Evolutionary conservation across 208 protist genomes (phyloP).

Genomic region (Zelonia costaricensis): DNA sequence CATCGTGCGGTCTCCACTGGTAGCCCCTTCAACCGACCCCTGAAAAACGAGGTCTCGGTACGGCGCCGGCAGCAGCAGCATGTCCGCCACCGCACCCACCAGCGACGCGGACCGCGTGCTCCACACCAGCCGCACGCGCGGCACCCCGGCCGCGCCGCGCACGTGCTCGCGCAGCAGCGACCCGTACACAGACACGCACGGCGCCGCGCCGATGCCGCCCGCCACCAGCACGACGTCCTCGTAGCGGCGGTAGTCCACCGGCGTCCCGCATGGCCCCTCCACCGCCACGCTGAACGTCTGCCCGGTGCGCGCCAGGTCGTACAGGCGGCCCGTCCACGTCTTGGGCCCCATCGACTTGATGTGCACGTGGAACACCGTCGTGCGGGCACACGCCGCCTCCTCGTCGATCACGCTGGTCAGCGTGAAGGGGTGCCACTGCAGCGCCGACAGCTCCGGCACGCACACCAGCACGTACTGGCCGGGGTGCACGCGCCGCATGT

Average conservation of each 20-base stretch:
- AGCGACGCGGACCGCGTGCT: slow-evolving; percentile 16
- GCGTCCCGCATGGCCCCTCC: slow-evolving; percentile 49
- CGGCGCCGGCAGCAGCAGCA: slow-evolving; percentile 17
- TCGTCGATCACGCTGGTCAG: slow-evolving; percentile 28
- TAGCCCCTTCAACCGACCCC: too few species aligned
- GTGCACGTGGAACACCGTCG: slow-evolving; percentile 36
- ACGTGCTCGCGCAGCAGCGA: slow-evolving; percentile 12
- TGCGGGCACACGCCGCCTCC: slow-evolving; percentile 3
- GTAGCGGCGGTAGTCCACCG: slow-evolving; percentile 38
- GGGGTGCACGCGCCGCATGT: slow-evolving; percentile 11
- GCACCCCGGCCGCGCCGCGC: not conserved
- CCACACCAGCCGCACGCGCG: slow-evolving; percentile 21
- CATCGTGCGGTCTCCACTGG: too few species aligned
- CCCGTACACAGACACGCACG: slow-evolving; percentile 20
- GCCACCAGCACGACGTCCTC: slow-evolving; percentile 38
- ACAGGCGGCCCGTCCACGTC: slow-evolving; percentile 46
- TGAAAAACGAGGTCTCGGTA: slow-evolving; percentile 2
- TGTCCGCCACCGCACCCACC: slow-evolving; percentile 13
- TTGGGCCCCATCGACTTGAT: slow-evolving; percentile 54
- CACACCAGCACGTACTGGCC: slow-evolving; percentile 62
- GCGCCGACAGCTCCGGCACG: slow-evolving; percentile 50
- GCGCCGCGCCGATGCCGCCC: slow-evolving; percentile 49
- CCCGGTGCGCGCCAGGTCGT: slow-evolving; percentile 24
- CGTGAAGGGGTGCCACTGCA: slow-evolving; percentile 78
- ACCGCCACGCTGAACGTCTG: slow-evolving; percentile 32